phyloP scores from a whole-genome alignment of 805 yeast species.

The Metschnikowia chrysomelidarum region DNA sequence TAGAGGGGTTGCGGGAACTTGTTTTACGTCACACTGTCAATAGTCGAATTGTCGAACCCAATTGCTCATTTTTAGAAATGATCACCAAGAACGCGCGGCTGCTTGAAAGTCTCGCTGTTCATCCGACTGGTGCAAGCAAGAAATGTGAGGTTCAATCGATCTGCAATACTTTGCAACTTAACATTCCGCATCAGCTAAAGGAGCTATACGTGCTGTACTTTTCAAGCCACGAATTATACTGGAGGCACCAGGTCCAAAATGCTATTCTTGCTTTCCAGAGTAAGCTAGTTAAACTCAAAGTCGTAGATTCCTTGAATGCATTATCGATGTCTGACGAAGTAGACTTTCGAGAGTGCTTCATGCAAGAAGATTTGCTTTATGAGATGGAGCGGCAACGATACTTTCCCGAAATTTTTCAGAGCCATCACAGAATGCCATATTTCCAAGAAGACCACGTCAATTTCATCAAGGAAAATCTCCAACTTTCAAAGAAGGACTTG shows the following conservation, averaged over 20 bases:
- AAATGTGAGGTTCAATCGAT: slow-evolving; percentile 13
- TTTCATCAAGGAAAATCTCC: no score
- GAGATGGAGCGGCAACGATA: no score
- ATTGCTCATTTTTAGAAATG: slow-evolving; percentile 10
- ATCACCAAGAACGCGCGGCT: slow-evolving; percentile 8
- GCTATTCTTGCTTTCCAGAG: slow-evolving; percentile 8
- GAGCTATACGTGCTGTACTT: slow-evolving; percentile 8
- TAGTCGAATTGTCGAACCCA: slow-evolving; percentile 20
- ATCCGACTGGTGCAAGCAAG: slow-evolving; percentile 13
- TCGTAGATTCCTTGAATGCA: no score
- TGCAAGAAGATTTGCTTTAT: no score
- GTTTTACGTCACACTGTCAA: slow-evolving; percentile 21
- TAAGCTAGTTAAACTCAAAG: slow-evolving; percentile 4
- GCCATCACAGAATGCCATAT: no score
- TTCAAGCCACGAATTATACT: slow-evolving; percentile 4
- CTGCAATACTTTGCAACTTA: background rate
- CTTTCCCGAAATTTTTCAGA: no score
- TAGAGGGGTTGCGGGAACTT: slow-evolving; percentile 15
- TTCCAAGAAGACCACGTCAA: no score
- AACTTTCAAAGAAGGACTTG: no score
- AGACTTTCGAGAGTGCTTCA: no score
- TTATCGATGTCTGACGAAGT: no score
- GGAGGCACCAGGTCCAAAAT: slow-evolving; percentile 4
- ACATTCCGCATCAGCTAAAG: slow-evolving; percentile 10
- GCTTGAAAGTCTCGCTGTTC: slow-evolving; percentile 9